Evolutionary conservation across 768 basidiomycete species (phyloP), one percentile per base, ranked within the genome.

Genomic region (Suillus sp.): DNA sequence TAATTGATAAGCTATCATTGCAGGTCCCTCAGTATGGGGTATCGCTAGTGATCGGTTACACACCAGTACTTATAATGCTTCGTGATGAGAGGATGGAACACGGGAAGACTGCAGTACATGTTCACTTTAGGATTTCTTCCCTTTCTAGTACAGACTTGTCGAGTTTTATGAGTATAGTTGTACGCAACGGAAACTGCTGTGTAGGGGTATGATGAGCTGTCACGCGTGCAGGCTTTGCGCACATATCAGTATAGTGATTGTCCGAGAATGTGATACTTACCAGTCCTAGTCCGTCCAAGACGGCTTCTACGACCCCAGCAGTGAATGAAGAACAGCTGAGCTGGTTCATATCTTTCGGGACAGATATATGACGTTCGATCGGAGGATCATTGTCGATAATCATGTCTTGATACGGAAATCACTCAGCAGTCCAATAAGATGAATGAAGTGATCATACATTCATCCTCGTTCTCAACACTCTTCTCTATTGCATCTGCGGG

Each of bases 281-380:
- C 69, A 99, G 95, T 63, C 94, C 93, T 30, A 96, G 81, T 1
- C 95, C 95, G 73, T 98, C 96, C 66, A 98, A 81, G 18, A 96
- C 93, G 13, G 96, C 97, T 77, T 99, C 97, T 14, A 99, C 96
- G 56, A 99, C 89, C 1, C 97, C 97, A 13, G 97, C 97, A 0
- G 95, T 94, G 72, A 96, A 92, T 3, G 97, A 98, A n/a, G 95
- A 97, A 72, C 95, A 98, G 69, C 92, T 96, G 43, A 99, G 83
- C 70, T 92, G 89, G 70, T 89, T 92, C 86, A 99, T 88, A 72
- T 99, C 97, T 69, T 87, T 87, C 25, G 97, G 97, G 16, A 99
- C 92, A 35, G 95, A 94, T 65, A 99, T 93, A 67, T 93, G 84
- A 63, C 93, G 88, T 66, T 97, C 96, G 66, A 98, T 82, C 25